A percentile compares a stretch with the other conserved stretches of the same genome.
Conservation (phyloP, 345 rosid genomes). For the Euphorbia peplus region DNA sequence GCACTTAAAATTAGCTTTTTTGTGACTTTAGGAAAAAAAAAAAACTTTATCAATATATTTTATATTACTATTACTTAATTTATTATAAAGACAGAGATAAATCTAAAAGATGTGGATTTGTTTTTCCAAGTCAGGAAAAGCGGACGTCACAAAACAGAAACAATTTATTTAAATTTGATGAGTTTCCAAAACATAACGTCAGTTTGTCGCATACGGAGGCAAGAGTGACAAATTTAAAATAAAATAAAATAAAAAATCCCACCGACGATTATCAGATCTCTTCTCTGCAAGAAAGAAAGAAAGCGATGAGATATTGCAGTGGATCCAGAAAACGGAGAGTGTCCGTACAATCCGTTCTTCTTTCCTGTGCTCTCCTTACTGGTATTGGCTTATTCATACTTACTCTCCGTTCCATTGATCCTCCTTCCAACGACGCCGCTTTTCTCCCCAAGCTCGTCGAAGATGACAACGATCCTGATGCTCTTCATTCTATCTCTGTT, state of each 20-base stretch:
- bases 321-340: conserved; percentile 47
- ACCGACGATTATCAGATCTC: conserved; percentile 1
- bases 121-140: no score
- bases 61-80: no score
- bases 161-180: no score
- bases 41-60: no score
- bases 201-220: background rate
- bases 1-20: no score
- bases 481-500: background rate
- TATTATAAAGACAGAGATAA: no score
- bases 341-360: conserved; percentile 38
- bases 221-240: background rate
- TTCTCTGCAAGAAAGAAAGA: background rate
- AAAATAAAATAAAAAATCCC: background rate
- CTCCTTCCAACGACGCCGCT: conserved; percentile 26
- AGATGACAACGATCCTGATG: background rate
- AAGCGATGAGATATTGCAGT: conserved; percentile 6
- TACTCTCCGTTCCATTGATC: conserved; percentile 54
- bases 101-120: no score
- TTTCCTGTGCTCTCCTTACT: conserved; percentile 36
- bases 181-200: background rate
- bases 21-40: no score
- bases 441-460: background rate
- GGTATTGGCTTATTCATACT: conserved; percentile 50
- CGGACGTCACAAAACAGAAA: no score